These are phyloP conservation scores for Penicillium egyptiacum DNA, from an alignment of 495 filamentous ascomycete genomes.

Conservation along the genomic window DNA sequence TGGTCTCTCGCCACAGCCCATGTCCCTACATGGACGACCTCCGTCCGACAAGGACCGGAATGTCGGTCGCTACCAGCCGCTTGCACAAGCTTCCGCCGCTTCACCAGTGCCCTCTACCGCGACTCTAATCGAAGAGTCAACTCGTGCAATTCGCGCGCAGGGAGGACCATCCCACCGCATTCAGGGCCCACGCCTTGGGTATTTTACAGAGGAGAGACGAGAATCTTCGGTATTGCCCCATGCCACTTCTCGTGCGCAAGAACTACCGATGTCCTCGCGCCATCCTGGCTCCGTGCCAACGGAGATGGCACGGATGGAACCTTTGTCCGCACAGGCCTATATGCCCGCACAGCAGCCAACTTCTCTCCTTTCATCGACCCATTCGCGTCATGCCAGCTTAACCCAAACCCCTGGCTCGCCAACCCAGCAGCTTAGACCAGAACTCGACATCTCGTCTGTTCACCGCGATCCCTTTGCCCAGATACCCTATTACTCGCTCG, in stretches of 20 bases:
- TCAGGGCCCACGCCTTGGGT: slow-evolving; percentile 44
- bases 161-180: slow-evolving; percentile 29
- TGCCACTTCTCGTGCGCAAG: slow-evolving; percentile 30
- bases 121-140: slow-evolving; percentile 34
- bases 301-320: slow-evolving; percentile 43
- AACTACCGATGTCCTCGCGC: slow-evolving; percentile 35
- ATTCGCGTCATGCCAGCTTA: slow-evolving; percentile 46
- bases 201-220: slow-evolving; percentile 46
- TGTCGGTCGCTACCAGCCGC: slow-evolving; percentile 39
- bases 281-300: slow-evolving; percentile 28
- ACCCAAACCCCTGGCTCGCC: slow-evolving; percentile 43
- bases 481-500: slow-evolving; percentile 32
- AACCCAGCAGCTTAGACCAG: slow-evolving; percentile 32
- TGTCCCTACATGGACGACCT: slow-evolving; percentile 33
- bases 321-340: slow-evolving; percentile 36
- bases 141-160: slow-evolving; percentile 34
- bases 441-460: slow-evolving; percentile 39
- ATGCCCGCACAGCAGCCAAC: slow-evolving; percentile 33
- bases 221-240: slow-evolving; percentile 39
- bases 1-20: slow-evolving; percentile 36
- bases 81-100: slow-evolving; percentile 46
- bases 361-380: slow-evolving; percentile 31
- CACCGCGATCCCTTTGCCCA: slow-evolving; percentile 43
- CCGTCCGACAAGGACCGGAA: slow-evolving; percentile 40
- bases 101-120: slow-evolving; percentile 30